A percentile compares a stretch with the other conserved stretches of the same genome.
phyloP scores from a whole-genome alignment of 805 yeast species.

The Metschnikowia drakensbergensis region DNA sequence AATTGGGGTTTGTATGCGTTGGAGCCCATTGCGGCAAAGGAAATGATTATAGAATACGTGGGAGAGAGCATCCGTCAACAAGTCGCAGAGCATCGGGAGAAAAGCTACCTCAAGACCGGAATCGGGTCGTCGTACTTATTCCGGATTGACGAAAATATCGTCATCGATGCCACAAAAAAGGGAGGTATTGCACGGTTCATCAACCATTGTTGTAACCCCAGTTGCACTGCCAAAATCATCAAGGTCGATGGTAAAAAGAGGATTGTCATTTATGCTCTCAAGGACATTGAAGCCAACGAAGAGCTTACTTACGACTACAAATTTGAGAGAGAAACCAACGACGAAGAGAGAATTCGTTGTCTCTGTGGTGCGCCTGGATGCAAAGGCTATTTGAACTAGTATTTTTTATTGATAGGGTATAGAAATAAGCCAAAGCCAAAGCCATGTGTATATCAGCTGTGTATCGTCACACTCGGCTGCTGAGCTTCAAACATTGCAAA shows the following conservation, averaged over 20 bases:
- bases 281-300: conserved; percentile 84
- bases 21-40: conserved; percentile 93
- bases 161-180: conserved; percentile 93
- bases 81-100: conserved; percentile 89
- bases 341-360: conserved; percentile 83
- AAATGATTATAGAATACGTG: conserved; percentile 96
- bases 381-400: conserved; percentile 79
- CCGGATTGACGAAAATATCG: conserved; percentile 89
- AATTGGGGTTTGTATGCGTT: conserved; percentile 97
- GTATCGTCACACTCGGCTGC: neutral
- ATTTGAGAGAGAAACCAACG: conserved; percentile 87
- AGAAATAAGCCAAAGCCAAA: neutral
- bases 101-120: conserved; percentile 79
- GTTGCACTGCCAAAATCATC: conserved; percentile 94
- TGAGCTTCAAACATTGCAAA: neutral
- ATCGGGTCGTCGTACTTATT: conserved; percentile 93
- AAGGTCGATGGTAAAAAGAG: conserved; percentile 91
- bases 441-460: too few species aligned
- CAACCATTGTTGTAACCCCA: conserved; percentile 96
- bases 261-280: conserved; percentile 88
- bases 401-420: neutral
- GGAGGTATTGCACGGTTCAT: conserved; percentile 98
- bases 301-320: conserved; percentile 96
- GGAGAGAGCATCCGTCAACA: conserved; percentile 94
- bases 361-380: conserved; percentile 94